Evolutionary conservation across 768 basidiomycete genomes (phyloP).

Genomic region (Mycena kentingensis): DNA sequence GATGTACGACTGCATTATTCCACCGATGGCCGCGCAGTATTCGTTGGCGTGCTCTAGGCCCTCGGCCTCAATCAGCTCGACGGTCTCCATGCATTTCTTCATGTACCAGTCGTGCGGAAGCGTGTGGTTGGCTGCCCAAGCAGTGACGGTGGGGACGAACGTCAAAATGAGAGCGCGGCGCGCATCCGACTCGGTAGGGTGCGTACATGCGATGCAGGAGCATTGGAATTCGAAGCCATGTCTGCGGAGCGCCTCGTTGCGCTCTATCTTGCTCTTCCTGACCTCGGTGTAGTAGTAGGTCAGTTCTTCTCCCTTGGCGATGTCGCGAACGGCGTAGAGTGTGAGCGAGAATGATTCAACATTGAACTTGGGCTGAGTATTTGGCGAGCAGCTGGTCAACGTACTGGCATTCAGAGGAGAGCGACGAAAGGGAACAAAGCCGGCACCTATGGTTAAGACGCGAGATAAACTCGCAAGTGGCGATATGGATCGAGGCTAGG

Average conservation of each 20-base stretch:
- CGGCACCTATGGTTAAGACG: constrained; percentile 12
- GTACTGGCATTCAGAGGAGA: not conserved
- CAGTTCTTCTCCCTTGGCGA: not conserved
- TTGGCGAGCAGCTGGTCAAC: not conserved
- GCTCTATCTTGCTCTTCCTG: not conserved
- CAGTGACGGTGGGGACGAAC: not conserved
- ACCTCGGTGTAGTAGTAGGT: not conserved
- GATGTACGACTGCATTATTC: constrained; percentile 19
- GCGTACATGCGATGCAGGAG: constrained; percentile 33
- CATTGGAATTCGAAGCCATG: constrained; percentile 25
- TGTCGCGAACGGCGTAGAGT: not conserved
- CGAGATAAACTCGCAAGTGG: not conserved
- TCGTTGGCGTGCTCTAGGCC: constrained; percentile 4
- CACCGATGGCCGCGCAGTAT: constrained; percentile 13
- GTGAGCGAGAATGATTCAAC: not conserved
- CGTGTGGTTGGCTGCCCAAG: not conserved
- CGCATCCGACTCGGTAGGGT: constrained; percentile 16
- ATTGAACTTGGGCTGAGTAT: not conserved
- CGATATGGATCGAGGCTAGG: not conserved
- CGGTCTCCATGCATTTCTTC: constrained; percentile 5
- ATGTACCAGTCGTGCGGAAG: constrained; percentile 11
- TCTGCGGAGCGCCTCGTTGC: not conserved
- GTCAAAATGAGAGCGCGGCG: constrained; percentile 2
- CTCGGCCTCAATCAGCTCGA: constrained; percentile 11
- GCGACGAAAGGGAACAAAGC: not conserved